These are phyloP conservation scores for Populus davidiana DNA, from an alignment of 345 rosid species.

Conservation along the genomic window DNA sequence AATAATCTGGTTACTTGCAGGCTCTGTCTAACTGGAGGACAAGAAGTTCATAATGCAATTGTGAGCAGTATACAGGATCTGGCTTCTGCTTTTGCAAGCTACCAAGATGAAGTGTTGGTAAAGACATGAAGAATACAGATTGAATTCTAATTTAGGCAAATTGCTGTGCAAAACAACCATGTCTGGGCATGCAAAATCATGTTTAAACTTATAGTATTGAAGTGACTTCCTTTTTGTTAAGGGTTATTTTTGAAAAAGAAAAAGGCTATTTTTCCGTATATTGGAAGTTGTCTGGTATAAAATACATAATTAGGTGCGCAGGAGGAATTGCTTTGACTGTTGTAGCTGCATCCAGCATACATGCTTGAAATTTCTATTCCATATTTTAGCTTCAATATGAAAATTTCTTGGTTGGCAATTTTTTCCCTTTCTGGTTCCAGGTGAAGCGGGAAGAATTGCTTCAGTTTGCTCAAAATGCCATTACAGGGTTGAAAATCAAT, in stretches of 20 bases:
- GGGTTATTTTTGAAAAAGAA: neutral
- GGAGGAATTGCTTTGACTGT: neutral
- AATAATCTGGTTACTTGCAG: conserved; percentile 33
- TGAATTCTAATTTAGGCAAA: conserved; percentile 2
- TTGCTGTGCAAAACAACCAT: neutral
- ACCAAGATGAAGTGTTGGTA: conserved; percentile 97
- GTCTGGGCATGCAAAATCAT: neutral
- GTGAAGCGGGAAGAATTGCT: conserved; percentile 96
- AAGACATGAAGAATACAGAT: conserved; percentile 20
- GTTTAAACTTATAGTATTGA: neutral
- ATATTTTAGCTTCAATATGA: conserved; percentile 5
- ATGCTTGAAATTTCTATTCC: neutral
- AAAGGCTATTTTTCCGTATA: neutral
- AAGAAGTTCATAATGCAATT: conserved; percentile 91
- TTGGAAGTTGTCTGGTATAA: neutral
- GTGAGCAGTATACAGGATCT: conserved; percentile 95
- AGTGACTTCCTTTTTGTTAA: neutral
- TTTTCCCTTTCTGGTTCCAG: conserved; percentile 32
- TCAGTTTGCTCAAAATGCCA: conserved; percentile 84
- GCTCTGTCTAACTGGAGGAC: conserved; percentile 84
- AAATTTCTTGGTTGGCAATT: conserved; percentile 18
- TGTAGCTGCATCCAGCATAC: neutral
- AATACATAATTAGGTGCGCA: neutral
- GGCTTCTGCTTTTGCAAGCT: conserved; percentile 67
- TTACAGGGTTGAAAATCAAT: conserved; percentile 78